Evolutionary conservation across 179 eudicot genomes (phyloP).

Genomic region (Silene noctiflora): DNA sequence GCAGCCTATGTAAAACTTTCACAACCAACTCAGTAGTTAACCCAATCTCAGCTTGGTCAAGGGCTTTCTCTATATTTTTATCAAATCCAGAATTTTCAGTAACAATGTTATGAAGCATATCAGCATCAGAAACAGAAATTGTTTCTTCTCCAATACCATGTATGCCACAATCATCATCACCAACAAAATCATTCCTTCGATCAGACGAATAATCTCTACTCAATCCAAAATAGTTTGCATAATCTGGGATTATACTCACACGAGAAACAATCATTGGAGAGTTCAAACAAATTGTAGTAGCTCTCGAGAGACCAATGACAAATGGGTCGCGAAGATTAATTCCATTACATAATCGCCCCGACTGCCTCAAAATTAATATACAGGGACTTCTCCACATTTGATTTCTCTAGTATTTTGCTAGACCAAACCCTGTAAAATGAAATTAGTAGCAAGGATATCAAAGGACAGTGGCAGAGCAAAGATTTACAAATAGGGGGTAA

Average conservation of each 20-base stretch:
- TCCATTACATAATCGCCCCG: not conserved
- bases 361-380: slow-evolving; percentile 15
- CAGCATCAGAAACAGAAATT: slow-evolving; percentile 23
- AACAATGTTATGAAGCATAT: slow-evolving; percentile 35
- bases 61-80: slow-evolving; percentile 47
- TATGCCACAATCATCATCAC: not conserved
- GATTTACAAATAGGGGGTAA: too few relatives aligned
- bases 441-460: too few relatives aligned
- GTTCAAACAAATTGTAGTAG: slow-evolving; percentile 4
- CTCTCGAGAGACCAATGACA: not conserved
- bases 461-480: too few relatives aligned
- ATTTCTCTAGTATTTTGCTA: too few relatives aligned
- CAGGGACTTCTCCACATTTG: slow-evolving; percentile 24
- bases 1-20: slow-evolving; percentile 53
- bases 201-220: slow-evolving; percentile 18
- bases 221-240: not conserved
- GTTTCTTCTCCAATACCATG: slow-evolving; percentile 8
- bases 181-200: slow-evolving; percentile 6
- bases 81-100: slow-evolving; percentile 31
- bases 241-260: not conserved
- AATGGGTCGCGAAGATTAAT: slow-evolving; percentile 6
- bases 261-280: slow-evolving; percentile 1
- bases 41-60: slow-evolving; percentile 38
- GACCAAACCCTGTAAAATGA: too few relatives aligned
- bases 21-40: slow-evolving; percentile 57